A percentile compares a stretch with the other conserved stretches of the same genome.
Conservation (phyloP, 495 filamentous ascomycete genomes). For the Penicillium macrosclerotiorum region DNA sequence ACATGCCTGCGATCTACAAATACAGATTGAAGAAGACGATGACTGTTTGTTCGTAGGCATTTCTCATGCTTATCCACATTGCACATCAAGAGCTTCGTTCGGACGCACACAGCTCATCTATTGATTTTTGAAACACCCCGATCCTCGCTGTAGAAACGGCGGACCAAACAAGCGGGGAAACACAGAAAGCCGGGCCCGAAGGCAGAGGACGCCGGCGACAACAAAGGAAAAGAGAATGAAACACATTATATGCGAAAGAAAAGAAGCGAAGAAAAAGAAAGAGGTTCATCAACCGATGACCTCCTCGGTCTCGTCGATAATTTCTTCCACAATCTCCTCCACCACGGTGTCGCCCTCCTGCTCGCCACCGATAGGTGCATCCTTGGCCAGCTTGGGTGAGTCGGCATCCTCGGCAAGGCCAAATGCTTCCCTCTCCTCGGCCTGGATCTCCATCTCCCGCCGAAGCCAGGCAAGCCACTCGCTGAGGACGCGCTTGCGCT, state of each 20-base stretch:
- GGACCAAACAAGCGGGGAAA: conserved; percentile 24
- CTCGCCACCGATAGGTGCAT: conserved; percentile 42
- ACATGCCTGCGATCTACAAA: conserved; percentile 1
- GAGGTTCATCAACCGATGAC: conserved; percentile 48
- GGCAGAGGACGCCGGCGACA: conserved; percentile 24
- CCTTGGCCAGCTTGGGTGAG: conserved; percentile 54
- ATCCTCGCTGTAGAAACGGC: conserved; percentile 20
- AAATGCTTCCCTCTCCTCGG: conserved; percentile 65
- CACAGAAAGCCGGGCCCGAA: conserved; percentile 21
- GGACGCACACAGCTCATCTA: conserved; percentile 27
- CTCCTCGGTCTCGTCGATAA: conserved; percentile 92
- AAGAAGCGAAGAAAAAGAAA: conserved; percentile 14
- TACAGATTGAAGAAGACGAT: conserved; percentile 9
- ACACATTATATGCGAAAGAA: conserved; percentile 42
- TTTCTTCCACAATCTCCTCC: conserved; percentile 90
- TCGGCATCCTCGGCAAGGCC: conserved; percentile 64
- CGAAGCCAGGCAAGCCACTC: conserved; percentile 90
- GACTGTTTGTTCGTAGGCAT: conserved; percentile 30
- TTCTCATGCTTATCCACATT: conserved; percentile 38
- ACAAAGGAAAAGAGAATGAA: conserved; percentile 30
- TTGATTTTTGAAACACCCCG: conserved; percentile 30
- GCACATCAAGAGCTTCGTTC: conserved; percentile 29
- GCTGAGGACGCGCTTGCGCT: conserved; percentile 73
- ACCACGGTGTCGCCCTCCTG: conserved; percentile 69
- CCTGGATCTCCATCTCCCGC: conserved; percentile 67